phyloP scores from a whole-genome alignment of 2,329 filamentous ascomycete species.

The Alternaria sp. region DNA sequence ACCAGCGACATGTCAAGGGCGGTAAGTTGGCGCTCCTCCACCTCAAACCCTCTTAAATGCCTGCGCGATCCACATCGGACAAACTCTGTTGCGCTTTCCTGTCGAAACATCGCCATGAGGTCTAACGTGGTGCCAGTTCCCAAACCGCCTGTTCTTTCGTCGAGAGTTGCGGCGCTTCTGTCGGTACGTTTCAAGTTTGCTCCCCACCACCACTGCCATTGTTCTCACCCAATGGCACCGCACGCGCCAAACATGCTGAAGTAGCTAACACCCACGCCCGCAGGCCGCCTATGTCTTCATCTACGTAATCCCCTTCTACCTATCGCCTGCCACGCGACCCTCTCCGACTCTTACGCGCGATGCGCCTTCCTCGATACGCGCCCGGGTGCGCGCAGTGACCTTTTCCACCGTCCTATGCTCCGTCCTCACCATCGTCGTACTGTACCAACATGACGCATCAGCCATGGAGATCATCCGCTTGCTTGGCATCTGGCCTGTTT shows the following conservation, averaged over 20 bases:
- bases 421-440: constrained; percentile 69
- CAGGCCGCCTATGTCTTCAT: constrained; percentile 81
- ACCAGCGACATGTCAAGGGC: constrained; percentile 43
- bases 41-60: constrained; percentile 28
- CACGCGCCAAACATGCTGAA: constrained; percentile 16
- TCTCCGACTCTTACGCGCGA: constrained; percentile 81
- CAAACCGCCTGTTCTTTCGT: constrained; percentile 45
- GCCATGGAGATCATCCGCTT: constrained; percentile 65
- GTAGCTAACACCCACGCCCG: constrained; percentile 27
- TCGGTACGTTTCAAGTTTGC: constrained; percentile 47
- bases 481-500: constrained; percentile 82
- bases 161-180: constrained; percentile 43
- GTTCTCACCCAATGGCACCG: constrained; percentile 33
- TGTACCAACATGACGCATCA: constrained; percentile 62
- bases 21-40: constrained; percentile 39
- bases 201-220: constrained; percentile 26
- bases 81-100: constrained; percentile 18
- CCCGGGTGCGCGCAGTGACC: constrained; percentile 80
- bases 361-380: constrained; percentile 86
- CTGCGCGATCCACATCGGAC: constrained; percentile 30
- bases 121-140: constrained; percentile 45
- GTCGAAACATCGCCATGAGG: constrained; percentile 23
- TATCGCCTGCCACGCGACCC: constrained; percentile 78
- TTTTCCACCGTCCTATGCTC: constrained; percentile 75
- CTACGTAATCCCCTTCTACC: constrained; percentile 92